Percentiles rank a stretch among this genome's conserved stretches.
Conservation (phyloP, 1,139 yeast species). For the Nadsonia commutata region DNA sequence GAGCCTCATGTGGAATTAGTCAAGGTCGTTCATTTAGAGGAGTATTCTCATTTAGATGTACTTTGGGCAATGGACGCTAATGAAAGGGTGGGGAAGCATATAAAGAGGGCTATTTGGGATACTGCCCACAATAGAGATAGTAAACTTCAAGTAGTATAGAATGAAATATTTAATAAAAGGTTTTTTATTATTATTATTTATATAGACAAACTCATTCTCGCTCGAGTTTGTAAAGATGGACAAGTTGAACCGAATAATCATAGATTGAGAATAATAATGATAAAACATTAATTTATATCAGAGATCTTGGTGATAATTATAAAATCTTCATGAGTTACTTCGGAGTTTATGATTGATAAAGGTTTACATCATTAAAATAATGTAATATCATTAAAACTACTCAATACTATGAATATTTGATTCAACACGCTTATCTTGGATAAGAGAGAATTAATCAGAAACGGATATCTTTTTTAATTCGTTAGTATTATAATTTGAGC, state of each 20-base stretch:
- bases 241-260: background rate
- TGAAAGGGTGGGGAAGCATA: slow-evolving; percentile 30
- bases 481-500: too few species aligned
- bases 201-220: too few species aligned
- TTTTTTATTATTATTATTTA: too few species aligned
- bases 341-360: slow-evolving; percentile 5
- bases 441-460: background rate
- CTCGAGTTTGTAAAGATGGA: too few species aligned
- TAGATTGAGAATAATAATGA: background rate
- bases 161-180: too few species aligned
- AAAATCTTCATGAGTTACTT: slow-evolving; percentile 5
- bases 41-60: slow-evolving; percentile 81
- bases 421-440: background rate
- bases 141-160: too few species aligned
- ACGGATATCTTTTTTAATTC: background rate
- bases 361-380: slow-evolving; percentile 5
- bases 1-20: slow-evolving; percentile 29
- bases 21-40: slow-evolving; percentile 18
- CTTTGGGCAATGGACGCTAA: slow-evolving; percentile 74
- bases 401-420: background rate
- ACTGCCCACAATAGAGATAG: background rate
- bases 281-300: background rate
- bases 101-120: background rate
- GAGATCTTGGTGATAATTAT: slow-evolving; percentile 7
- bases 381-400: background rate